A percentile compares a stretch with the other conserved stretches of the same genome.
phyloP scores from a whole-genome alignment of 352 stramenopile species.

The Phytophthora palmivora region DNA sequence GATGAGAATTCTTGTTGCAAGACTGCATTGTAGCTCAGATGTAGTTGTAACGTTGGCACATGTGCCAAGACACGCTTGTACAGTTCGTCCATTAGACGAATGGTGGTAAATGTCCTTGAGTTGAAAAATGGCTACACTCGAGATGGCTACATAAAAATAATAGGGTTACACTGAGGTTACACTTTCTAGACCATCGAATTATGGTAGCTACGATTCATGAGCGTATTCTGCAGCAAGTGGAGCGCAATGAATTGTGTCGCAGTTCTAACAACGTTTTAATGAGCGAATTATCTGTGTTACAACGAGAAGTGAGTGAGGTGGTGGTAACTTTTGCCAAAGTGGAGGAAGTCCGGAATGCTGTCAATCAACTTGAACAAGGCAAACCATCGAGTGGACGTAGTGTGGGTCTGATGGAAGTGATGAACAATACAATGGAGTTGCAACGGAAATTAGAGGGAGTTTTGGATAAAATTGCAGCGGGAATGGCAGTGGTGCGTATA shows the following conservation, averaged over 20 bases:
- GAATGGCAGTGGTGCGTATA: background rate
- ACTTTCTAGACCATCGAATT: background rate
- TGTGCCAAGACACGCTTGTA: constrained; percentile 1
- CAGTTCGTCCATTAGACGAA: background rate
- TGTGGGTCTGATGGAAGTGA: constrained; percentile 3
- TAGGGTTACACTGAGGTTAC: too few species aligned
- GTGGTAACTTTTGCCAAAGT: constrained; percentile 2
- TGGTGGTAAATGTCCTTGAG: too few species aligned
- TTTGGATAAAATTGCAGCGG: background rate
- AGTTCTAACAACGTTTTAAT: background rate
- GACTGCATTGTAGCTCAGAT: constrained; percentile 7
- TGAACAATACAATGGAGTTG: constrained; percentile 4
- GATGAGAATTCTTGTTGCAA: constrained; percentile 4
- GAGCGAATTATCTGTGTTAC: background rate
- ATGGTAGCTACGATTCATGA: background rate
- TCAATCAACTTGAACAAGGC: background rate
- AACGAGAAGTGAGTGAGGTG: background rate
- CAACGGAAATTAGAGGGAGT: constrained; percentile 2
- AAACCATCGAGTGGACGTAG: constrained; percentile 1
- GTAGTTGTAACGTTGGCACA: background rate
- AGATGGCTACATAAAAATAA: too few species aligned
- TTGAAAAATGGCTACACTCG: too few species aligned
- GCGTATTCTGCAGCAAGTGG: background rate
- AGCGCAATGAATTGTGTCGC: background rate
- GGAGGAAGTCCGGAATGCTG: background rate